Base-by-base conservation (phyloP, 129 eudicot species). In the Centrapalus pauciflorus region DNA sequence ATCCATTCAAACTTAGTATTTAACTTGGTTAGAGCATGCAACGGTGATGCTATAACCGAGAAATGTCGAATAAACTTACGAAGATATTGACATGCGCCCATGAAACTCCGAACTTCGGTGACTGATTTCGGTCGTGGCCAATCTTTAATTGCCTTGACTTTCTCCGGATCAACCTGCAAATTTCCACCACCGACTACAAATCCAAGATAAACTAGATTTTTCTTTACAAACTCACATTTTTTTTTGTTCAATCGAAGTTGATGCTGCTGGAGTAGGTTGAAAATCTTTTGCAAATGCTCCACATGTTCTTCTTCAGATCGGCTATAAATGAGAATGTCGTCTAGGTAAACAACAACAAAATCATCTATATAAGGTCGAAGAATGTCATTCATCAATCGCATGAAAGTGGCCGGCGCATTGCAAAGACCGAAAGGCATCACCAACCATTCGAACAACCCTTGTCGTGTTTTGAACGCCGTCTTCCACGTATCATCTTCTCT, bases 401-500 rank as follows among this genome's bases (percentile, higher is more conserved):
- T 70, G 30, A 70, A 70, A 0, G 76, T 70, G 6, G 76, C 25
- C 10, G 75, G 66, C 0, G 27, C 61, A 17, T 66, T 66, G 21
- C 60, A 46, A 2, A 66, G 61, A 21, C 72, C 48, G 13, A 69
- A 69, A 6, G 76, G 43, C 76, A 71, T 71, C 26, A 71, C 76
- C 19, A 71, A 10, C 76, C 76, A 71, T 21, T 71, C 48, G 24
- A 13, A 71, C 29, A 74, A 55, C 13, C 61, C 73, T 64, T 74
- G 67, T 17, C 59, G 29, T 1, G 61, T 65, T 50, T 65, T 65
- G 19, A 74, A 65, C 4, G 68, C 35, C 1, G 68, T 55, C 37
- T 74, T 74, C 79, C 79, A 74, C 11, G 67, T 55, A 41, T 74
- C 79, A 7, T 74, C 79, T 45, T 66, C 67, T 4, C 11, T 55